Percentiles rank a stretch among this genome's conserved stretches.
These are phyloP conservation scores for Lumnitzera racemosa DNA, from an alignment of 345 rosid genomes.

Conservation along the genomic window DNA sequence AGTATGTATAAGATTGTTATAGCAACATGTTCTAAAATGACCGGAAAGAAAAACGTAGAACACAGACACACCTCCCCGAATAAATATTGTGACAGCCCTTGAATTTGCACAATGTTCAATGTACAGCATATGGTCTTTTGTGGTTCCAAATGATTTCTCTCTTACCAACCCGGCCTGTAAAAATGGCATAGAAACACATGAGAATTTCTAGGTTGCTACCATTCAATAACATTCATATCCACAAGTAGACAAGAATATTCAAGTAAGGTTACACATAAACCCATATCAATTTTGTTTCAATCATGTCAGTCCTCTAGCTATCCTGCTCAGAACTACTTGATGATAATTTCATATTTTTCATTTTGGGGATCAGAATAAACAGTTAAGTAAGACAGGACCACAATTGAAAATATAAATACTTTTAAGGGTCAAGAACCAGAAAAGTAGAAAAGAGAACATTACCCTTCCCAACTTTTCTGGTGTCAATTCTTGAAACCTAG, in stretches of 20 bases:
- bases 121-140: conserved; percentile 74
- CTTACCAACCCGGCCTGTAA: conserved; percentile 77
- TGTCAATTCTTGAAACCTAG: conserved; percentile 95
- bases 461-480: conserved; percentile 93
- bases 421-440: not conserved
- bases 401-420: too few relatives aligned
- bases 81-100: conserved; percentile 77
- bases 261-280: not conserved
- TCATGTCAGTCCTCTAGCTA: not conserved
- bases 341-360: too few relatives aligned
- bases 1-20: too few relatives aligned
- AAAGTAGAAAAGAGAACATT: conserved; percentile 7
- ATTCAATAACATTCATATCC: too few relatives aligned
- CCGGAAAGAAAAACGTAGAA: not conserved
- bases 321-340: too few relatives aligned
- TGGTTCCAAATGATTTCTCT: conserved; percentile 74
- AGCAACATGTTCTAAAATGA: too few relatives aligned
- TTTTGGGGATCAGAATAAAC: too few relatives aligned
- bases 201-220: too few relatives aligned
- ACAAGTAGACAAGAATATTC: not conserved
- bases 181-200: not conserved
- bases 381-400: too few relatives aligned
- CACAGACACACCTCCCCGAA: conserved; percentile 71
- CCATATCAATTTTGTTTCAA: not conserved
- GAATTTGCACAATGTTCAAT: conserved; percentile 80